Evolutionary conservation across 805 yeast genomes (phyloP), one percentile per base, ranked within the genome.

Genomic region (Ogataea neopini): DNA sequence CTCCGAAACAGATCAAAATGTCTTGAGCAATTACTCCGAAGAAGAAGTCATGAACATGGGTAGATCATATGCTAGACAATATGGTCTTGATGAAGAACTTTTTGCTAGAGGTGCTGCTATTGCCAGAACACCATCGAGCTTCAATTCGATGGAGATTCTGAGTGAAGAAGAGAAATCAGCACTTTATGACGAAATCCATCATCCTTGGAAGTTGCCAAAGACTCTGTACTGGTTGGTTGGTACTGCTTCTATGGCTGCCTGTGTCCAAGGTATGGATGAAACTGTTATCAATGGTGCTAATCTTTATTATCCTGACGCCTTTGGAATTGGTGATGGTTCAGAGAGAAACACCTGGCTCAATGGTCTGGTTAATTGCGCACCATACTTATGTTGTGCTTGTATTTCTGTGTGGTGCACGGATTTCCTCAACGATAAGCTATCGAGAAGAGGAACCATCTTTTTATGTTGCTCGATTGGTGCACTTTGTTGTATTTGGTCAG

Each of bases 241-340:
- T 13, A 75, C 83, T 51, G 81, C 85, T 17, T 83, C 89, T 1
- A 75, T 84, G 79, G 85, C 86, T 42, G 91, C 90, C 13, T 86
- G 87, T 28, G 85, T 84, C 32, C 89, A 84, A 63, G 90, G 91
- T 65, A 84, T 85, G 83, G 90, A 84, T 66, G 88, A 84, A 63
- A 72, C 87, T 7, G 88, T 85, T 23, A 79, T 84, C 51, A 84
- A 83, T 57, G 91, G 91, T 57, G 90, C 90, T 10, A 72, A 77
- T 43, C 64, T 84, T 45, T 80, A 76, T 60, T 84, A 80, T 62
- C 86, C 88, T 1, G 44, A 53, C 1, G 76, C 69, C 15, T 73
- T 84, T 61, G 84, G 82, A 2, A 72, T 85, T 41, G 75, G 70
- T n/a, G 54, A 63, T 18, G 73, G 64, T 18, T 70, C 74, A 39